Percentiles rank a stretch among this genome's conserved stretches.
phyloP scores from a whole-genome alignment of 805 yeast genomes.

The Saturnispora gosingensis region DNA sequence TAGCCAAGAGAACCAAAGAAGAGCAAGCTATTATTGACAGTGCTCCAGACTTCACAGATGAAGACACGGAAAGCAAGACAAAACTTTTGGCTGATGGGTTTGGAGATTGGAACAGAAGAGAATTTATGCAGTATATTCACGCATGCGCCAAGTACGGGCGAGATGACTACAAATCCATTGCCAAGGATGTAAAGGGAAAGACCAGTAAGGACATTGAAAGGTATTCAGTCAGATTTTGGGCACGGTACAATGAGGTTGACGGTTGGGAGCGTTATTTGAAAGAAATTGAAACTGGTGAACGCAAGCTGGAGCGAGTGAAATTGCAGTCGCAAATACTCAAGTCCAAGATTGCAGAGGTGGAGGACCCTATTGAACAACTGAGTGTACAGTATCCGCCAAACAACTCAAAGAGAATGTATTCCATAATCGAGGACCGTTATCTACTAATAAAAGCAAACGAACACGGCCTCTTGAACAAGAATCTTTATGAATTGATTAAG shows the following conservation, averaged over 20 bases:
- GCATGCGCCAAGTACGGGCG: constrained; percentile 63
- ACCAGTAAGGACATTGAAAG: constrained; percentile 47
- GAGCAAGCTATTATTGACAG: constrained; percentile 49
- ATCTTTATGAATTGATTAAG: constrained; percentile 54
- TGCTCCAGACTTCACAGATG: constrained; percentile 53
- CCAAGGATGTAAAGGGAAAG: constrained; percentile 48
- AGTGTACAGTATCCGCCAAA: constrained; percentile 72
- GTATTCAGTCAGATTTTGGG: constrained; percentile 60
- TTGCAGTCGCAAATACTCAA: constrained; percentile 49
- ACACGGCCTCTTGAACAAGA: constrained; percentile 52
- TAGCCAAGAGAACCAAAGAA: constrained; percentile 29
- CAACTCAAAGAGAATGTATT: constrained; percentile 65
- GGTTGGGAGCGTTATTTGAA: constrained; percentile 62
- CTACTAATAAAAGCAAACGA: constrained; percentile 52
- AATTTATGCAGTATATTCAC: constrained; percentile 62
- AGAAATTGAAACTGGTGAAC: constrained; percentile 69
- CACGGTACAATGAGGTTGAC: constrained; percentile 46
- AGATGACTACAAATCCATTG: constrained; percentile 37
- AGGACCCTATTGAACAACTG: constrained; percentile 56
- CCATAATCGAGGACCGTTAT: constrained; percentile 62
- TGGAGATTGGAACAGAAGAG: constrained; percentile 64
- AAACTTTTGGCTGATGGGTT: constrained; percentile 48
- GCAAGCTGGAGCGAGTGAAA: constrained; percentile 45
- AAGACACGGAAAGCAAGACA: constrained; percentile 48
- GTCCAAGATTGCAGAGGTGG: constrained; percentile 41